Evolutionary conservation across 371 early-diverging fungal genomes (phyloP).

Genomic region (Circinella umbellata): DNA sequence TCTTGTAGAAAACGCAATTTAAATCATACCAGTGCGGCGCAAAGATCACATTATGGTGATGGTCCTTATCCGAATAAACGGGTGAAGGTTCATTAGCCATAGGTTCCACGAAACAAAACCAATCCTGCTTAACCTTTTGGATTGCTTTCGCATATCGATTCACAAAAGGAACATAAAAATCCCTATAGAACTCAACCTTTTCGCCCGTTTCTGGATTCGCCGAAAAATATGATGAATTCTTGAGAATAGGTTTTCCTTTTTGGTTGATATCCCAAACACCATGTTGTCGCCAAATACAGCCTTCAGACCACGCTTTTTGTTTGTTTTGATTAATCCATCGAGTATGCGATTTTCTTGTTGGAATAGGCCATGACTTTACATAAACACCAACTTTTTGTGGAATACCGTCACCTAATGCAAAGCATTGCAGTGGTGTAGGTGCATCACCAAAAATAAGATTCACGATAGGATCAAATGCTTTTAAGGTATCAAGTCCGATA

Average conservation of each 20-base stretch:
- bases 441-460: conserved; percentile 71
- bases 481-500: conserved; percentile 66
- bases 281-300: conserved; percentile 79
- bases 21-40: conserved; percentile 90
- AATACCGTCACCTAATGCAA: conserved; percentile 72
- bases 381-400: conserved; percentile 70
- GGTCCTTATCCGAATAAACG: conserved; percentile 55
- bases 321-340: conserved; percentile 60
- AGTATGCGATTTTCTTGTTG: conserved; percentile 62
- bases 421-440: conserved; percentile 74
- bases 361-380: conserved; percentile 78
- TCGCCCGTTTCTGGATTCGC: conserved; percentile 62
- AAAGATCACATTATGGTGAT: conserved; percentile 67
- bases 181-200: conserved; percentile 61
- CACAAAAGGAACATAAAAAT: conserved; percentile 76
- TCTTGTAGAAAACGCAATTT: conserved; percentile 75
- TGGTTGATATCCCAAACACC: conserved; percentile 75
- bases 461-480: conserved; percentile 66
- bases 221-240: conserved; percentile 69
- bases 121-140: conserved; percentile 54
- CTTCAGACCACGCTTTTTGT: conserved; percentile 62
- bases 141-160: conserved; percentile 65
- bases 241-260: conserved; percentile 54
- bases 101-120: conserved; percentile 77
- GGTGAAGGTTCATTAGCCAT: conserved; percentile 79